A percentile compares a stretch with the other conserved stretches of the same genome.
Conservation (phyloP, 2,329 filamentous ascomycete genomes). For the Talaromyces sp. region DNA sequence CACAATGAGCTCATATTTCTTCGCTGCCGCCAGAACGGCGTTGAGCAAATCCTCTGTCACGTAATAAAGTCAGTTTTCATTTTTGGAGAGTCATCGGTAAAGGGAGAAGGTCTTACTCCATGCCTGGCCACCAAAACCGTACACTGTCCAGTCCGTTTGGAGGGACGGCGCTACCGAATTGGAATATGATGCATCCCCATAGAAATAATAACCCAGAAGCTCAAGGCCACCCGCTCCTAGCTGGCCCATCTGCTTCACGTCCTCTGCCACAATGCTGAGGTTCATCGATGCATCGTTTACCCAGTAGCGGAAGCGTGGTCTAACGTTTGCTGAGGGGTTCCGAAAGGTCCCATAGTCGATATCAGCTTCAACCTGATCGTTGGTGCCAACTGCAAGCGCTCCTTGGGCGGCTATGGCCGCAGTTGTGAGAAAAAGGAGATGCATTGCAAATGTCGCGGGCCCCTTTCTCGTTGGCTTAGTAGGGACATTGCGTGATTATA, state of each 20-base stretch:
- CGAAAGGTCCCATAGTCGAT: conserved; percentile 15
- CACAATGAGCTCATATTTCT: conserved; percentile 35
- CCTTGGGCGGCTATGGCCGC: background rate
- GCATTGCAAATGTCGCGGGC: background rate
- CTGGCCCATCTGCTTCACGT: conserved; percentile 25
- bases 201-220: conserved; percentile 35
- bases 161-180: background rate
- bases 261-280: conserved; percentile 19
- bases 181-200: conserved; percentile 19
- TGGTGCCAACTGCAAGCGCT: background rate
- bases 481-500: background rate
- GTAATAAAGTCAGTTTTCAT: background rate
- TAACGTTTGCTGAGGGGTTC: conserved; percentile 22
- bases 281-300: conserved; percentile 33
- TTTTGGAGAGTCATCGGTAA: background rate
- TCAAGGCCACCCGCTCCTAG: conserved; percentile 37
- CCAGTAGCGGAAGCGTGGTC: conserved; percentile 35
- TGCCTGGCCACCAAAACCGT: conserved; percentile 36
- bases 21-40: conserved; percentile 20
- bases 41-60: conserved; percentile 1
- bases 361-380: background rate
- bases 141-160: conserved; percentile 30
- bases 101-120: conserved; percentile 14
- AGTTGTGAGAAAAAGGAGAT: background rate
- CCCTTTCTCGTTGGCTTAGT: background rate